phyloP scores from a whole-genome alignment of 805 yeast species.

The Alloascoidea hylecoeti region DNA sequence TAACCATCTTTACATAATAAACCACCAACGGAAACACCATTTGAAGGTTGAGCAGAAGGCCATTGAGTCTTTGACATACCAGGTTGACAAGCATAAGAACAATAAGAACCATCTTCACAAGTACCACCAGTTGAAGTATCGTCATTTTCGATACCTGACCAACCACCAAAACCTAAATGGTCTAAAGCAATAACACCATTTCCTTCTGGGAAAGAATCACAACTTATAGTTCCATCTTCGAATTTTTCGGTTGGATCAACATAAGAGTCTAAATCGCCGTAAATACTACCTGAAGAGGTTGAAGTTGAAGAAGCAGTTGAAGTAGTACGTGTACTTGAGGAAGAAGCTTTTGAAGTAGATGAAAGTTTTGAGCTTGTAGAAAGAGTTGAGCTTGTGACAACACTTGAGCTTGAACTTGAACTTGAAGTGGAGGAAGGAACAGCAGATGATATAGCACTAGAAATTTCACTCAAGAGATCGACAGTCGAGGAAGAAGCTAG shows the following conservation, averaged over 20 bases:
- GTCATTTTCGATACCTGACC: conserved; percentile 28
- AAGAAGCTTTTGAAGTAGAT: too few species aligned
- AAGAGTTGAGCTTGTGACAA: too few species aligned
- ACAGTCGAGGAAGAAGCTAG: too few species aligned
- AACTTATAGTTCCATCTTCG: conserved; percentile 55
- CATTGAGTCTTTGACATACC: conserved; percentile 78
- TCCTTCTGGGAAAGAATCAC: conserved; percentile 62
- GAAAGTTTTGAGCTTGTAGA: too few species aligned
- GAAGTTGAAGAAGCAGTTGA: conserved; percentile 18
- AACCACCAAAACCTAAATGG: conserved; percentile 40
- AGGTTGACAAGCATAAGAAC: conserved; percentile 67
- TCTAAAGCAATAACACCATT: conserved; percentile 53
- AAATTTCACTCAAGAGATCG: too few species aligned
- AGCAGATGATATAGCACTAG: too few species aligned
- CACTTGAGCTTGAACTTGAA: conserved; percentile 6
- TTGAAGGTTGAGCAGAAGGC: conserved; percentile 54
- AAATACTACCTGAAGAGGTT: conserved; percentile 19
- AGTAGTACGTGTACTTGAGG: conserved; percentile 10
- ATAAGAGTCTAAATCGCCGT: conserved; percentile 39
- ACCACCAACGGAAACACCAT: conserved; percentile 65
- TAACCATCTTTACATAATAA: conserved; percentile 46
- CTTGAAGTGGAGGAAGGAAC: too few species aligned
- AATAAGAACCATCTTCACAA: conserved; percentile 55
- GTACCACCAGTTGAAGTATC: conserved; percentile 34
- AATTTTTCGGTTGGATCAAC: conserved; percentile 36